A percentile compares a stretch with the other conserved stretches of the same genome.
These are phyloP conservation scores for Hyaloscypha hepaticicola DNA, from an alignment of 495 filamentous ascomycete species.

Conservation along the genomic window DNA sequence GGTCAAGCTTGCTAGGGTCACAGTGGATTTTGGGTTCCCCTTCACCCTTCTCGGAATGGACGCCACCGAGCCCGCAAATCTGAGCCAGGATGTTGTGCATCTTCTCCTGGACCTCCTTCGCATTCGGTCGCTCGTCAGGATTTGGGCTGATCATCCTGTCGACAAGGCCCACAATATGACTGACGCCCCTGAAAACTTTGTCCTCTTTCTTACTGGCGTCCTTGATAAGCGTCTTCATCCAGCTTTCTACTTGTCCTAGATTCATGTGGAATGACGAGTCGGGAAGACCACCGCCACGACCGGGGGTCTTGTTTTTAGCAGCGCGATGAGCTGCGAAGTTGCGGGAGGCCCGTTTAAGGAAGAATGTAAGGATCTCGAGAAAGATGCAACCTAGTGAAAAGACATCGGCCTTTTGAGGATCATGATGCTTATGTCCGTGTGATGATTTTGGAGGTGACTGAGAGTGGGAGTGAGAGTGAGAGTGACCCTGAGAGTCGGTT, in stretches of 20 bases:
- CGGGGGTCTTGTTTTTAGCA: constrained; percentile 64
- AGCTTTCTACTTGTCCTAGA: constrained; percentile 69
- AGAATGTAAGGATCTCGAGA: constrained; percentile 65
- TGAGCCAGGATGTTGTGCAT: constrained; percentile 48
- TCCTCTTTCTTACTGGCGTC: constrained; percentile 68
- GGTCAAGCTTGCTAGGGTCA: constrained; percentile 7
- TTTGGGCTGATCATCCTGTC: constrained; percentile 45
- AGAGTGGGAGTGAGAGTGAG: too few species aligned
- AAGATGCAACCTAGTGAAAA: constrained; percentile 75
- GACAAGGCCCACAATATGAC: constrained; percentile 46
- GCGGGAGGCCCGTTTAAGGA: constrained; percentile 69
- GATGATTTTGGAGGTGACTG: neutral
- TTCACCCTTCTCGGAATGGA: neutral
- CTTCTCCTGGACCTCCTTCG: constrained; percentile 43
- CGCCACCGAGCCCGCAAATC: constrained; percentile 30
- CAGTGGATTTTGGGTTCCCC: constrained; percentile 24
- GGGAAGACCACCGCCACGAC: constrained; percentile 65
- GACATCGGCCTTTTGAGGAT: constrained; percentile 62
- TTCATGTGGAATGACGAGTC: constrained; percentile 87
- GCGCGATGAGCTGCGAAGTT: constrained; percentile 73
- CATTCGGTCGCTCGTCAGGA: constrained; percentile 46
- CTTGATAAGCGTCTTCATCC: constrained; percentile 69
- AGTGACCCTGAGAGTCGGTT: constrained; percentile 2
- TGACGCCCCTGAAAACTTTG: constrained; percentile 44
- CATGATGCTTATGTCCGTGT: constrained; percentile 16